Evolutionary conservation across 1,139 yeast species (phyloP).

Genomic region (Meyerozyma athensensis): DNA sequence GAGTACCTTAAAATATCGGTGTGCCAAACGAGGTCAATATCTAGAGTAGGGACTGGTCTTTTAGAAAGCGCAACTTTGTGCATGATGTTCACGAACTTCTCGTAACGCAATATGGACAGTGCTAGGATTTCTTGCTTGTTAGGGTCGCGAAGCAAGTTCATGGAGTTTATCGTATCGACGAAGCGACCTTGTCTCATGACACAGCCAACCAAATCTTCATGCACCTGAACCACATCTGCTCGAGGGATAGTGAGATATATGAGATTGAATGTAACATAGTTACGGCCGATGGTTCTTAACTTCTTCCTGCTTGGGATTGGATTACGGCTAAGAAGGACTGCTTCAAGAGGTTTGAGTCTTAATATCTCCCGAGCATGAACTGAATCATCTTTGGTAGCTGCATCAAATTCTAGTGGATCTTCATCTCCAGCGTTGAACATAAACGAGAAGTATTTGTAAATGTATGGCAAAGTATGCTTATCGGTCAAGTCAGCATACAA

Average conservation of each 20-base stretch:
- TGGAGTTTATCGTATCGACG: conserved; percentile 23
- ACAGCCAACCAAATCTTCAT: conserved; percentile 29
- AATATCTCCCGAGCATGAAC: background rate
- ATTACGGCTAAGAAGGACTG: background rate
- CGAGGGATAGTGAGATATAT: conserved; percentile 17
- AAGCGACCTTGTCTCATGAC: conserved; percentile 29
- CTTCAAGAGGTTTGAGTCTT: background rate
- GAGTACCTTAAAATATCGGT: no score
- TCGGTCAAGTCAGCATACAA: conserved; percentile 18
- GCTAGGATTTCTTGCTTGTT: conserved; percentile 15
- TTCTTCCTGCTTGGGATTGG: background rate
- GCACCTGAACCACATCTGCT: conserved; percentile 11
- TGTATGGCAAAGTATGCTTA: conserved; percentile 12
- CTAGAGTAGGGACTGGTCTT: conserved; percentile 33
- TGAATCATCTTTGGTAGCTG: conserved; percentile 5
- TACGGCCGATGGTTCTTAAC: conserved; percentile 8
- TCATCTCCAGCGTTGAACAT: conserved; percentile 4
- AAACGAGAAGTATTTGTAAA: conserved; percentile 11
- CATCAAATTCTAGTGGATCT: conserved; percentile 6
- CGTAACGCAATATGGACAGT: conserved; percentile 21
- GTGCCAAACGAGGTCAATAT: conserved; percentile 38
- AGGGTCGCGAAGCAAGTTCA: conserved; percentile 27
- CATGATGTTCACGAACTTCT: conserved; percentile 22
- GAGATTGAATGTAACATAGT: conserved; percentile 17
- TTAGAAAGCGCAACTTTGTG: conserved; percentile 7